phyloP scores from a whole-genome alignment of 805 yeast species.

The Scheffersomyces coipomensis region DNA sequence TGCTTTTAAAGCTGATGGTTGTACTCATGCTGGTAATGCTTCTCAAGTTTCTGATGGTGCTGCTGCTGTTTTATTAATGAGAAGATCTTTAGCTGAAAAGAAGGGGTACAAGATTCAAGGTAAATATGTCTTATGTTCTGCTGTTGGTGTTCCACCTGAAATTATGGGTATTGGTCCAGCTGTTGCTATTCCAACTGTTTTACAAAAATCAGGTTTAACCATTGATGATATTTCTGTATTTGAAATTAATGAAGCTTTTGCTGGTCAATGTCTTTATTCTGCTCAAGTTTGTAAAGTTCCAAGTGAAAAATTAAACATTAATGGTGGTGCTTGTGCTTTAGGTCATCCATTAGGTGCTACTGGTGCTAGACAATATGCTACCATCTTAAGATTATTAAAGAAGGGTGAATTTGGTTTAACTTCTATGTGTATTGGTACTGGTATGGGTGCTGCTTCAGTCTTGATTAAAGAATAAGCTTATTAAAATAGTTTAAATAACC shows the following conservation, averaged over 20 bases:
- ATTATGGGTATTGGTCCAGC: conserved; percentile 99
- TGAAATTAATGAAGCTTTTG: conserved; percentile 96
- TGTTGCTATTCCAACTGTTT: conserved; percentile 83
- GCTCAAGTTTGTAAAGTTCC: conserved; percentile 67
- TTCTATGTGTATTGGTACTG: conserved; percentile 97
- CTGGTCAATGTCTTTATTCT: conserved; percentile 87
- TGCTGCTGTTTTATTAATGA: conserved; percentile 81
- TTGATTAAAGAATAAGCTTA: conserved; percentile 73
- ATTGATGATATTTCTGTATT: conserved; percentile 68
- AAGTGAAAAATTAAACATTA: conserved; percentile 63
- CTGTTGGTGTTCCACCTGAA: conserved; percentile 95
- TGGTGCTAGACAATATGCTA: conserved; percentile 91
- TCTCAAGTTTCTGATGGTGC: conserved; percentile 97
- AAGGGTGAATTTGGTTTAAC: conserved; percentile 85
- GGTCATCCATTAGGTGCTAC: conserved; percentile 77
- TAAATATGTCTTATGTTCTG: conserved; percentile 73
- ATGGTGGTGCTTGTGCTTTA: conserved; percentile 95
- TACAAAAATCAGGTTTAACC: conserved; percentile 58
- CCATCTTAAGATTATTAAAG: conserved; percentile 76
- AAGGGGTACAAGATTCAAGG: conserved; percentile 72
- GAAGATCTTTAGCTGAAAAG: conserved; percentile 80
- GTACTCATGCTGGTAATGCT: conserved; percentile 94
- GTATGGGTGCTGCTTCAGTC: conserved; percentile 96
- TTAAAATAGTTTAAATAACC: no score
- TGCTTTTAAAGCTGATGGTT: conserved; percentile 80